phyloP scores from a whole-genome alignment of 768 basidiomycete species.

The Boletales sp. region DNA sequence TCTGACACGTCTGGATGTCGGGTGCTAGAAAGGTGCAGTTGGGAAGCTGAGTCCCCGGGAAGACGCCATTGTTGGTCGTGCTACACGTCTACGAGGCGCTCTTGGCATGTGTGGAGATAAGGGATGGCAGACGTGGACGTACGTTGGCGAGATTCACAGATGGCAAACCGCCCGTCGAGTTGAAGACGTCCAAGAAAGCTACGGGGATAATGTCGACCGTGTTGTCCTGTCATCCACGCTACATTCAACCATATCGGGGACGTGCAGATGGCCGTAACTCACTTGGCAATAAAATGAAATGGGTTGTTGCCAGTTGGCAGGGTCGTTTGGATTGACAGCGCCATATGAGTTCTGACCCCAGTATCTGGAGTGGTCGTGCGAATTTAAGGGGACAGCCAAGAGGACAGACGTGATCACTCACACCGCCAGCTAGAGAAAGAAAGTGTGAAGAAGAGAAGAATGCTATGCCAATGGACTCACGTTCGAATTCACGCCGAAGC shows the following conservation, averaged over 20 bases:
- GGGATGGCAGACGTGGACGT: slow-evolving; percentile 1
- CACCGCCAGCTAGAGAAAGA: slow-evolving; percentile 16
- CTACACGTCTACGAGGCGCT: slow-evolving; percentile 53
- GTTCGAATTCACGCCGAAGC: slow-evolving; percentile 17
- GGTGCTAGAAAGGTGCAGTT: slow-evolving; percentile 59
- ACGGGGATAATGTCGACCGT: slow-evolving; percentile 57
- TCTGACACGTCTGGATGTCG: slow-evolving; percentile 63
- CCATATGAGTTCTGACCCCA: slow-evolving; percentile 40
- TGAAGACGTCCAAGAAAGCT: slow-evolving; percentile 60
- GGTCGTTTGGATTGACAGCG: slow-evolving; percentile 27
- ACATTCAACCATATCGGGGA: no score
- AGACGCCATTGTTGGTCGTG: slow-evolving; percentile 50
- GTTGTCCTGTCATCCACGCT: slow-evolving; percentile 38
- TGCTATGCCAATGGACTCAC: slow-evolving; percentile 6
- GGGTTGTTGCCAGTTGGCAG: slow-evolving; percentile 30
- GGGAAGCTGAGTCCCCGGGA: slow-evolving; percentile 59
- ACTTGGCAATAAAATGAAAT: slow-evolving; percentile 34
- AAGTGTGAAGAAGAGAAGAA: neutral
- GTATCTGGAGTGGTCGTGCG: slow-evolving; percentile 18
- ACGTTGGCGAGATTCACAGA: slow-evolving; percentile 62
- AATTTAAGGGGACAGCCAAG: neutral
- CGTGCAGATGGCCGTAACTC: neutral
- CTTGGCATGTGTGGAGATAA: neutral
- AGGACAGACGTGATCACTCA: neutral
- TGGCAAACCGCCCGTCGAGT: slow-evolving; percentile 54